These are phyloP conservation scores for Colletotrichum sp. DNA, from an alignment of 2,329 filamentous ascomycete species.

Conservation along the genomic window DNA sequence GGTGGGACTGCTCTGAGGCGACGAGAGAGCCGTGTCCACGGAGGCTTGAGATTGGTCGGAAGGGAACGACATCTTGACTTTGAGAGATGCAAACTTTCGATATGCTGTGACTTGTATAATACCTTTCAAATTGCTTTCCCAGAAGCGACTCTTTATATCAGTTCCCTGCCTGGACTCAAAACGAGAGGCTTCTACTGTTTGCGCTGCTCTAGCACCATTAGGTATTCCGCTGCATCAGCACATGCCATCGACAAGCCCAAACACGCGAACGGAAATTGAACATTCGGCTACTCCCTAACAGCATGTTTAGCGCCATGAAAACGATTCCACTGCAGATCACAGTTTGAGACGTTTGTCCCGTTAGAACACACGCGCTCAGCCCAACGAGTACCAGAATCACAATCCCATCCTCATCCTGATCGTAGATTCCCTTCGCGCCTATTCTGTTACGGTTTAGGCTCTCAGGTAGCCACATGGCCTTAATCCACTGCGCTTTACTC, in stretches of 20 bases:
- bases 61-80: not conserved
- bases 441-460: not conserved
- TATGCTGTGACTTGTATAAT: not conserved
- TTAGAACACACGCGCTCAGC: not conserved
- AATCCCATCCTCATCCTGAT: not conserved
- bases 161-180: no score
- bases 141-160: not conserved
- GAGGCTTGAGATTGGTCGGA: no score
- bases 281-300: not conserved
- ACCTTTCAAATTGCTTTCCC: no score
- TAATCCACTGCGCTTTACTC: not conserved
- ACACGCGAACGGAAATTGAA: not conserved
- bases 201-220: fast-evolving
- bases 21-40: not conserved
- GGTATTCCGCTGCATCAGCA: not conserved
- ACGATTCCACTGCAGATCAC: not conserved
- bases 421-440: not conserved
- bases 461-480: not conserved
- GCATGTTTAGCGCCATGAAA: not conserved
- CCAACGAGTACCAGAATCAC: not conserved
- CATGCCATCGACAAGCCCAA: not conserved
- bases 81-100: not conserved
- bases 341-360: not conserved
- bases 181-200: not conserved
- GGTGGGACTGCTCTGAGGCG: not conserved